A percentile compares a stretch with the other conserved stretches of the same genome.
Evolutionary conservation across 2,329 filamentous ascomycete genomes (phyloP).

Genomic region (Xylariales sp.): DNA sequence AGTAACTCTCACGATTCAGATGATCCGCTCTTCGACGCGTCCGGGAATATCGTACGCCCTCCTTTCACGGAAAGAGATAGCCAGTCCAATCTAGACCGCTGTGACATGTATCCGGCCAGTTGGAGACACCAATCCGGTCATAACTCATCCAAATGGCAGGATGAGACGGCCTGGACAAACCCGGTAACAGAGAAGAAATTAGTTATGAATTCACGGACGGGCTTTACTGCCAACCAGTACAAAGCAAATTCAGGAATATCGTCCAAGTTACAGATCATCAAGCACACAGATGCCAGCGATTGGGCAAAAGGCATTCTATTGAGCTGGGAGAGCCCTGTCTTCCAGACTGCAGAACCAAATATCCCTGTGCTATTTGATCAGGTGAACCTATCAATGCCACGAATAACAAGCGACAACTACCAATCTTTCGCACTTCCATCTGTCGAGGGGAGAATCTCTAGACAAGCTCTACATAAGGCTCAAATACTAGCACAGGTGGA

Average conservation of each 20-base stretch:
- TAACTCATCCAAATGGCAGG: slow-evolving; percentile 24
- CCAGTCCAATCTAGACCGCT: too few species aligned
- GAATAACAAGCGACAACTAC: too few species aligned
- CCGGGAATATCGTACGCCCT: slow-evolving; percentile 35
- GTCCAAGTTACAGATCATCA: too few species aligned
- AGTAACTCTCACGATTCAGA: too few species aligned
- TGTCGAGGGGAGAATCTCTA: slow-evolving; percentile 52
- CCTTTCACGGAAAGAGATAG: slow-evolving; percentile 37
- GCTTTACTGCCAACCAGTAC: slow-evolving; percentile 30
- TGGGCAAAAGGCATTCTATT: slow-evolving; percentile 61
- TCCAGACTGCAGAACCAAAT: slow-evolving; percentile 42
- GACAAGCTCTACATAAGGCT: slow-evolving; percentile 53
- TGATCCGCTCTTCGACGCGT: slow-evolving; percentile 30
- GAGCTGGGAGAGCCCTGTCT: slow-evolving; percentile 74
- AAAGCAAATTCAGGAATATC: too few species aligned
- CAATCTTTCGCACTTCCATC: slow-evolving; percentile 10
- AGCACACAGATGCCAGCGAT: slow-evolving; percentile 16
- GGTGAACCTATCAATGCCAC: too few species aligned
- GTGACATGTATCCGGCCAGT: too few species aligned
- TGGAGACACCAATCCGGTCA: too few species aligned
- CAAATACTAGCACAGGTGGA: slow-evolving; percentile 80
- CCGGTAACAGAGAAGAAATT: slow-evolving; percentile 50
- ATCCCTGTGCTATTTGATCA: slow-evolving; percentile 38
- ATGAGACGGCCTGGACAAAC: slow-evolving; percentile 53
- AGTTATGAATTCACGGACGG: slow-evolving; percentile 52